phyloP scores from a whole-genome alignment of 805 yeast genomes.

The Wickerhamiella occidentalis region DNA sequence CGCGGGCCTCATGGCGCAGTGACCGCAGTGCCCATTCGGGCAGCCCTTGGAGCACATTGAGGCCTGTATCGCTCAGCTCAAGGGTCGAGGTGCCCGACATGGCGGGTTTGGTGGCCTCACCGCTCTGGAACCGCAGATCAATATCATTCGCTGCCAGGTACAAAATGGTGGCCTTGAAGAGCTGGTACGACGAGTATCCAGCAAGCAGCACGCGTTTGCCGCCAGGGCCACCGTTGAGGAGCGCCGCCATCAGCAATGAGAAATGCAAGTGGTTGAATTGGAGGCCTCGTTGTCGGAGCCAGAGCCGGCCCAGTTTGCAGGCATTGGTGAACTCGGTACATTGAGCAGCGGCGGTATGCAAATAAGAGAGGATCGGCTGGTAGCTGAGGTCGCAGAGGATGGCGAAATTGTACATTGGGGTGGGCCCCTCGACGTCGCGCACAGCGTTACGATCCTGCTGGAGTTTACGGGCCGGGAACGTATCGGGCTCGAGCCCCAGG shows the following conservation, averaged over 20 bases:
- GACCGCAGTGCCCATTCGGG: conserved; percentile 50
- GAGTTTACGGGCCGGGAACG: conserved; percentile 65
- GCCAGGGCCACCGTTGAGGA: conserved; percentile 59
- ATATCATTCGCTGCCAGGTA: conserved; percentile 48
- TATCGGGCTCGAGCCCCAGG: conserved; percentile 57
- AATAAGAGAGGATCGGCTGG: conserved; percentile 57
- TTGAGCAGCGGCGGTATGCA: conserved; percentile 49
- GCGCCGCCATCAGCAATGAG: conserved; percentile 63
- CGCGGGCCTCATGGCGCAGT: conserved; percentile 52
- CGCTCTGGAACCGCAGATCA: conserved; percentile 5
- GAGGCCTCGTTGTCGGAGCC: conserved; percentile 80
- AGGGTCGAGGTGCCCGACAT: conserved; percentile 9
- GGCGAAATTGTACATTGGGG: conserved; percentile 80
- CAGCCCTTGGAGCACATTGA: conserved; percentile 75
- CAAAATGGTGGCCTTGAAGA: conserved; percentile 77
- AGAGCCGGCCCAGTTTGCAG: conserved; percentile 68
- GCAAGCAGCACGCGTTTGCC: conserved; percentile 68
- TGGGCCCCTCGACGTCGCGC: conserved; percentile 40
- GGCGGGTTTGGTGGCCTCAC: conserved; percentile 1
- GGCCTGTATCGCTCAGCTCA: conserved; percentile 30
- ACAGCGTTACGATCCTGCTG: conserved; percentile 73
- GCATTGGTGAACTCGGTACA: conserved; percentile 74
- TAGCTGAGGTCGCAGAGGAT: conserved; percentile 56
- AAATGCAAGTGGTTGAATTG: conserved; percentile 86
- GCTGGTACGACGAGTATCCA: conserved; percentile 87